These are phyloP conservation scores for Rhizopus stolonifer DNA, from an alignment of 371 early-diverging fungal species.

Conservation along the genomic window DNA sequence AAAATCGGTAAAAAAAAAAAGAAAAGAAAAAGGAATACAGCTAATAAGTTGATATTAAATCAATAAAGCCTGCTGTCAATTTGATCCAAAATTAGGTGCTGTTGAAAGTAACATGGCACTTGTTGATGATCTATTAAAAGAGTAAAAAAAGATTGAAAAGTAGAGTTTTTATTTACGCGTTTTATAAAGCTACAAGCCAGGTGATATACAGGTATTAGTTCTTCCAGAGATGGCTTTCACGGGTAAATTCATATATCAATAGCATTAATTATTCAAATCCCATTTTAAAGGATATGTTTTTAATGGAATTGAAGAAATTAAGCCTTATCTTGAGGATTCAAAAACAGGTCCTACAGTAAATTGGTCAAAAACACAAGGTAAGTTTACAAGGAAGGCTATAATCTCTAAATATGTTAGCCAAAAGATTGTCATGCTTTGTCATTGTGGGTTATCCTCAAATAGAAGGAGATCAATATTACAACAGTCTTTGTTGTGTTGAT, in stretches of 20 bases:
- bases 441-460: conserved; percentile 71
- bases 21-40: no score
- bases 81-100: conserved; percentile 37
- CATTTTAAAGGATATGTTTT: conserved; percentile 67
- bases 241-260: conserved; percentile 34
- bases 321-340: conserved; percentile 55
- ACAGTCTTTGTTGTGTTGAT: conserved; percentile 60
- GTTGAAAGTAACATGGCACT: conserved; percentile 36
- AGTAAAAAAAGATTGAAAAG: conserved; percentile 25
- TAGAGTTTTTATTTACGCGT: background rate
- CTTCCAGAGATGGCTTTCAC: conserved; percentile 81
- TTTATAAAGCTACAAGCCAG: conserved; percentile 45
- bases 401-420: conserved; percentile 31
- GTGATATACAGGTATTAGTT: conserved; percentile 64
- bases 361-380: conserved; percentile 69
- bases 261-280: background rate
- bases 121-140: conserved; percentile 24
- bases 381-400: background rate
- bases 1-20: no score
- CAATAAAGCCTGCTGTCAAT: conserved; percentile 55
- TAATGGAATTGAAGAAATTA: conserved; percentile 49
- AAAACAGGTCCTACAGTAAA: conserved; percentile 55
- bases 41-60: background rate
- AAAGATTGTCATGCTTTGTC: conserved; percentile 55
- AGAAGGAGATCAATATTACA: conserved; percentile 43